Conservation (phyloP, 2,329 filamentous ascomycete genomes). For the Colletotrichum caudatum region DNA sequence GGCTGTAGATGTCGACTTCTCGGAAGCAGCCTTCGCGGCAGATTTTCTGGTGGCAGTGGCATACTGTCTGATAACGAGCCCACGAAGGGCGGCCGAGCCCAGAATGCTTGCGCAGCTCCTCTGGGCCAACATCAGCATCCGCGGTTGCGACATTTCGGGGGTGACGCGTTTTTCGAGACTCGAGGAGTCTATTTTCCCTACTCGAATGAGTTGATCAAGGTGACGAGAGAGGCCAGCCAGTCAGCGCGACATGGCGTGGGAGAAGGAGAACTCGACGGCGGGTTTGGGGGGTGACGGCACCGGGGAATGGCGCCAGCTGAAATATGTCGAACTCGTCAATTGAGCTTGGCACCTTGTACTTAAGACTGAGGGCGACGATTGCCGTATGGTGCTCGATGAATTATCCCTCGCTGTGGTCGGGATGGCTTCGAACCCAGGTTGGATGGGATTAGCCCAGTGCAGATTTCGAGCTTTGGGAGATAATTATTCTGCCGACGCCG, state of each 20-base stretch:
- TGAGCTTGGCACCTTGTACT: not conserved
- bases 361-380: not conserved
- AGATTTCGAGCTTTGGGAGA: conserved; percentile 39
- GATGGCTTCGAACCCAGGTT: conserved; percentile 14
- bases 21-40: conserved; percentile 16
- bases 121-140: conserved; percentile 27
- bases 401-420: conserved; percentile 2
- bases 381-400: not conserved
- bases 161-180: not conserved
- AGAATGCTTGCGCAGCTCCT: conserved; percentile 20
- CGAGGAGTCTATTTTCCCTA: not conserved
- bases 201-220: conserved; percentile 11
- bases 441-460: conserved; percentile 18
- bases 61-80: conserved; percentile 28
- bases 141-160: conserved; percentile 11
- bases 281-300: not conserved
- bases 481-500: conserved; percentile 37
- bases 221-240: conserved; percentile 24
- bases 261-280: not conserved
- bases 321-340: not conserved
- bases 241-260: conserved; percentile 35
- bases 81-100: conserved; percentile 25
- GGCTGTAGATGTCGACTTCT: conserved; percentile 42
- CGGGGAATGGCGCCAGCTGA: not conserved
- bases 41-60: conserved; percentile 32